Percentiles rank a stretch among this genome's conserved stretches.
Conservation (phyloP, 352 stramenopile species). For the Globisporangium cederbergense region DNA sequence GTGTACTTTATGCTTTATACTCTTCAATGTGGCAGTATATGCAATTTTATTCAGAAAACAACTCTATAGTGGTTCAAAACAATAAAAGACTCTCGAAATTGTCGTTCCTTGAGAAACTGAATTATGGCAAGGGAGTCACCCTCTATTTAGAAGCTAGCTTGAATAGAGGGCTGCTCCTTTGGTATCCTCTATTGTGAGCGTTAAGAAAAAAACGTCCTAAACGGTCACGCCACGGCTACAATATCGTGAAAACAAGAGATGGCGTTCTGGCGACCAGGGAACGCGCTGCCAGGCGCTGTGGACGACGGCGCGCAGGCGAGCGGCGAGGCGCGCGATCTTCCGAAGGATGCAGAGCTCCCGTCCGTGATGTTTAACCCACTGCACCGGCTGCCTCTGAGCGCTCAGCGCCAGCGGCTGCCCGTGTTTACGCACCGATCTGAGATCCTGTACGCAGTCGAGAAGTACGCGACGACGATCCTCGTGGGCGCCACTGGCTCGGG, state of each 20-base stretch:
- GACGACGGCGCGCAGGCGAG: constrained; percentile 25
- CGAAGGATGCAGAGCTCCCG: constrained; percentile 32
- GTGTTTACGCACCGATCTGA: constrained; percentile 87
- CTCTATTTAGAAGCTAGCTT: too few relatives aligned
- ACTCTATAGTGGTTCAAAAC: too few relatives aligned
- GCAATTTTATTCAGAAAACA: too few relatives aligned
- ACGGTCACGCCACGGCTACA: too few relatives aligned
- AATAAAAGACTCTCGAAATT: too few relatives aligned
- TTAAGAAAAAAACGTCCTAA: too few relatives aligned
- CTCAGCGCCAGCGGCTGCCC: constrained; percentile 70
- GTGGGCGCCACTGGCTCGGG: constrained; percentile 91
- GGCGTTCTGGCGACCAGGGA: constrained; percentile 72
- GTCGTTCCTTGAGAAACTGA: too few relatives aligned
- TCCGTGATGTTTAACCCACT: constrained; percentile 64
- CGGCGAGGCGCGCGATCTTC: constrained; percentile 27
- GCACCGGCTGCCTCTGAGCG: constrained; percentile 45
- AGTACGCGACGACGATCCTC: constrained; percentile 85
- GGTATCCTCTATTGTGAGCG: too few relatives aligned
- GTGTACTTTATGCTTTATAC: too few relatives aligned
- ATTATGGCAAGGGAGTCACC: too few relatives aligned
- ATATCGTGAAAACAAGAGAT: constrained; percentile 13
- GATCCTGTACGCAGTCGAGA: constrained; percentile 90
- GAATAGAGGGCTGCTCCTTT: too few relatives aligned
- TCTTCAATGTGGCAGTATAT: too few relatives aligned
- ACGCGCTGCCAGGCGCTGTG: constrained; percentile 26